Percentiles rank a stretch among this genome's conserved stretches.
These are phyloP conservation scores for Eucalyptus sp. DNA, from an alignment of 345 rosid genomes.

Conservation along the genomic window DNA sequence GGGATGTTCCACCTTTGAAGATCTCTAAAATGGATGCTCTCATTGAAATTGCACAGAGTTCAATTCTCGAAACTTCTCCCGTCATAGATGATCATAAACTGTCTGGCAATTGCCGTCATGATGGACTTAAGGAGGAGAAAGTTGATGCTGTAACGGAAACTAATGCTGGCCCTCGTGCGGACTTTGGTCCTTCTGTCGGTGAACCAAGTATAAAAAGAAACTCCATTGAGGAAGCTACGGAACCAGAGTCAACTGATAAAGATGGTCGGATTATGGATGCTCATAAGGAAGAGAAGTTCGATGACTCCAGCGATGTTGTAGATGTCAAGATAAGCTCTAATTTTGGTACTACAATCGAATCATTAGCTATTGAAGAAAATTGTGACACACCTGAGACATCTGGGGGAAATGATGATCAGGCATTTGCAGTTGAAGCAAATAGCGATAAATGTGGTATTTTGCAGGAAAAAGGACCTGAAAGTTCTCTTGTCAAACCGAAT, in stretches of 20 bases:
- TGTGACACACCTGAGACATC: slow-evolving; percentile 1
- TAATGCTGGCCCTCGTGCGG: not conserved
- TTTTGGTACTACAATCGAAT: slow-evolving; percentile 1
- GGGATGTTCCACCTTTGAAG: slow-evolving; percentile 23
- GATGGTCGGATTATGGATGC: slow-evolving; percentile 1
- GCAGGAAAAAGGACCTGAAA: slow-evolving; percentile 9
- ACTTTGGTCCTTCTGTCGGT: not conserved
- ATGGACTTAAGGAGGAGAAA: slow-evolving; percentile 19
- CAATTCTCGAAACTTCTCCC: slow-evolving; percentile 37
- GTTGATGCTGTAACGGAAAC: slow-evolving; percentile 4
- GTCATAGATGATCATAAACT: slow-evolving; percentile 10
- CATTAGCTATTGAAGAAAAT: slow-evolving; percentile 2
- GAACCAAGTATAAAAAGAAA: slow-evolving; percentile 16
- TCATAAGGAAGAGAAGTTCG: slow-evolving; percentile 9
- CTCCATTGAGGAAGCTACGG: slow-evolving; percentile 3
- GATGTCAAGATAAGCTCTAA: slow-evolving; percentile 15
- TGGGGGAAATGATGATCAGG: slow-evolving; percentile 5
- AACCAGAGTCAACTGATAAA: slow-evolving; percentile 6
- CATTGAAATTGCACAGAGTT: slow-evolving; percentile 76
- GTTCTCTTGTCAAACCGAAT: not conserved
- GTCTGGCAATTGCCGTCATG: slow-evolving; percentile 3
- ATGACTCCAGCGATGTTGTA: slow-evolving; percentile 1
- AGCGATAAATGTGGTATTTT: slow-evolving; percentile 4
- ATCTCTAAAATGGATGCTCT: slow-evolving; percentile 80
- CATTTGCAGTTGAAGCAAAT: slow-evolving; percentile 1